Evolutionary conservation across 345 rosid genomes (phyloP), one percentile per base, ranked within the genome.

Genomic region (Moricandia moricandioides): DNA sequence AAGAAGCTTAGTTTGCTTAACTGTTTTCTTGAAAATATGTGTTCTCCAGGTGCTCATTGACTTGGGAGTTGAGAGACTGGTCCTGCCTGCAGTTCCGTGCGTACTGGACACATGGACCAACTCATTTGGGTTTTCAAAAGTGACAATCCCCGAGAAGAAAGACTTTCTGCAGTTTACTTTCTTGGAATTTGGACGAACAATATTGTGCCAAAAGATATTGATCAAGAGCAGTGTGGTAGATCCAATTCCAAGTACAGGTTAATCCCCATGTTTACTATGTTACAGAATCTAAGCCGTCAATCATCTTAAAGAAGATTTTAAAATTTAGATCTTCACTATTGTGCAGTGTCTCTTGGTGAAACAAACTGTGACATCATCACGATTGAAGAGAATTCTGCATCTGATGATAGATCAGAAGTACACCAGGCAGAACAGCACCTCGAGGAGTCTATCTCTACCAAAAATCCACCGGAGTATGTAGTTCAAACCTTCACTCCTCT

Each of bases 81-180:
- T 89, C 75, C 77, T 93, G 79, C 96, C 97, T 54, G 97, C 98
- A 75, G 91, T 86, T 78, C 86, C 87, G 56, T 72, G 78, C 62
- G 81, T 85, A 51, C 43, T 93, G 69, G 79, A 82, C 69, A 82
- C 91, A 13, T 93, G 97, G 96, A 91, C 85, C 11, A 69, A 78
- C 43, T 84, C 96, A 21, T 92, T 92, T 80, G 98, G 96, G 26
- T 92, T 88, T 82, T 52, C 89, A 64, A 74, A 79, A 81, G 83
- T 88, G 89, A 77, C 74, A n/a, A 61, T 74, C 3, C 54, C 71
- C 8, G 89, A 91, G 81, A 89, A 84, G 81, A 69, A 81, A 72
- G 24, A 81, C 43, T 85, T 88, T 62, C 39, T 86, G 52, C 77
- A 85, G 63, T 82, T 70, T 69, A 81, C 88, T 24, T 86, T 91